phyloP scores from a whole-genome alignment of 2,329 filamentous ascomycete species.

The Fusarium liriodendri region DNA sequence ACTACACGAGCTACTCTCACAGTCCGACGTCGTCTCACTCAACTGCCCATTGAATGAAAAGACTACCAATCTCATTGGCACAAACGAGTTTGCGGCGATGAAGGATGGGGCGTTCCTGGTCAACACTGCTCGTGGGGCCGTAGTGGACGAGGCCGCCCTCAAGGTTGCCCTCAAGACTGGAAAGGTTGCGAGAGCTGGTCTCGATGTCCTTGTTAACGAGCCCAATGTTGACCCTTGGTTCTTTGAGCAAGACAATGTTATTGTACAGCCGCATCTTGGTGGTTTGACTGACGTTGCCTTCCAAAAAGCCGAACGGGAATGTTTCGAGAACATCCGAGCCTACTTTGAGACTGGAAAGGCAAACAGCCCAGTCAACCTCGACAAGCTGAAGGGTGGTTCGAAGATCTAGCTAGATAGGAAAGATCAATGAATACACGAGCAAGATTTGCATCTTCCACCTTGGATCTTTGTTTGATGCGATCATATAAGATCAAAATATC shows the following conservation, averaged over 20 bases:
- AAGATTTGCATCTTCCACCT: background rate
- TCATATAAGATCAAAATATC: background rate
- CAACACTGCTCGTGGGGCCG: conserved; percentile 60
- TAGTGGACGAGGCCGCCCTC: conserved; percentile 60
- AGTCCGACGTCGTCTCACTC: conserved; percentile 53
- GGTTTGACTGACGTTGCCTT: conserved; percentile 56
- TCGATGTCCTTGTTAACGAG: conserved; percentile 59
- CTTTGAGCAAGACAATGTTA: conserved; percentile 38
- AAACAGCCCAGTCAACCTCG: conserved; percentile 31
- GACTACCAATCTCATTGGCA: conserved; percentile 53
- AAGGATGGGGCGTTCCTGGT: conserved; percentile 57
- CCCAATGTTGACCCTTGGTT: conserved; percentile 45
- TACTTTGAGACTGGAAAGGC: conserved; percentile 38
- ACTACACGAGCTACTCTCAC: conserved; percentile 52
- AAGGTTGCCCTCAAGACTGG: conserved; percentile 56
- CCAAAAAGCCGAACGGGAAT: conserved; percentile 54
- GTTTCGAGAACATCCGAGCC: conserved; percentile 44
- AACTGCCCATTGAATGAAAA: conserved; percentile 51
- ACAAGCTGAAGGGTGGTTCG: conserved; percentile 1
- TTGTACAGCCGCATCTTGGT: conserved; percentile 57
- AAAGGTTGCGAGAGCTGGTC: conserved; percentile 56
- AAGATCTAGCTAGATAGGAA: background rate
- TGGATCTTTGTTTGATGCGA: background rate
- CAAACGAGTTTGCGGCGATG: conserved; percentile 55
- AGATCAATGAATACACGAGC: background rate